Conservation (phyloP, 805 yeast species). For the Sugiyamaella chiloensis region DNA sequence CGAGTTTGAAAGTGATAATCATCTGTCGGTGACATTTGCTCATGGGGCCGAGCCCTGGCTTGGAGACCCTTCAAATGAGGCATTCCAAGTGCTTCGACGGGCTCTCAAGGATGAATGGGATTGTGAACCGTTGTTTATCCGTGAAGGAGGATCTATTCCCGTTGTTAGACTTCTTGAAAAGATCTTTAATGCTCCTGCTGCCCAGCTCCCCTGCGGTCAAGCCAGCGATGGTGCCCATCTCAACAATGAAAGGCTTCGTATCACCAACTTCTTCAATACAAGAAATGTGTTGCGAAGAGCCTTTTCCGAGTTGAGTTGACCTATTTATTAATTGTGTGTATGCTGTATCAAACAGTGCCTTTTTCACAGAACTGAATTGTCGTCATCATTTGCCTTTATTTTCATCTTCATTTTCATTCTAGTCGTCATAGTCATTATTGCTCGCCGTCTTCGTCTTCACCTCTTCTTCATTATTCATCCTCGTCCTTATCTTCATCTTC, state of each 20-base stretch:
- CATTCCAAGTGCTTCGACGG: constrained; percentile 62
- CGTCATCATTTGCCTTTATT: too few relatives aligned
- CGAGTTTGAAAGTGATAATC: constrained; percentile 56
- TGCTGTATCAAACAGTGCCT: constrained; percentile 2
- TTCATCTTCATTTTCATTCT: too few relatives aligned
- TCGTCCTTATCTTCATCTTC: too few relatives aligned
- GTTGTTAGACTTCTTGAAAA: constrained; percentile 82
- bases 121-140: constrained; percentile 70
- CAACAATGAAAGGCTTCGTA: constrained; percentile 78
- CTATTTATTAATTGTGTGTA: neutral
- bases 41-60: constrained; percentile 97
- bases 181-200: constrained; percentile 80
- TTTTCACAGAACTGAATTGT: too few relatives aligned
- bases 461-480: neutral
- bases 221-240: constrained; percentile 92
- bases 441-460: too few relatives aligned
- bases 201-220: constrained; percentile 96
- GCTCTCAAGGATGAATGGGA: constrained; percentile 74
- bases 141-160: constrained; percentile 98
- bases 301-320: constrained; percentile 13
- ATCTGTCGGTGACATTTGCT: constrained; percentile 54
- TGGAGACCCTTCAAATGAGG: constrained; percentile 75
- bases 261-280: constrained; percentile 72
- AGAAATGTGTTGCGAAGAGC: constrained; percentile 47
- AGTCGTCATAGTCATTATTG: too few relatives aligned